Percentiles rank a stretch among this genome's conserved stretches.
These are phyloP conservation scores for Peniophora sp. DNA, from an alignment of 1,284 basidiomycete species.

Conservation along the genomic window DNA sequence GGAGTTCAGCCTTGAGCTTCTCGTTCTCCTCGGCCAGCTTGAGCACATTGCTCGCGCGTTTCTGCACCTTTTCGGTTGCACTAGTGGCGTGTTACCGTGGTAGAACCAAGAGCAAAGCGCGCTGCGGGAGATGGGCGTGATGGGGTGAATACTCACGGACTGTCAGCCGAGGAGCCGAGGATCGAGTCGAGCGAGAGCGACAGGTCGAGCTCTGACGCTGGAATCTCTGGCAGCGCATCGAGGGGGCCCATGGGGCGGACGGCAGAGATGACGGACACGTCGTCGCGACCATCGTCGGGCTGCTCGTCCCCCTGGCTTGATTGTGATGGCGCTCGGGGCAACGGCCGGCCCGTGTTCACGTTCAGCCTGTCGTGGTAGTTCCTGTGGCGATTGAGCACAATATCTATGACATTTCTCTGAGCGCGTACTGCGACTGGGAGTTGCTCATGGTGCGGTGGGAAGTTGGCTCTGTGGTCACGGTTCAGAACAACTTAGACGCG, in stretches of 20 bases:
- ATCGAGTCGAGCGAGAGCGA: conserved; percentile 42
- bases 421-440: too few relatives aligned
- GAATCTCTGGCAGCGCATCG: conserved; percentile 47
- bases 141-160: conserved; percentile 9
- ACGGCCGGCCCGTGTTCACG: background rate
- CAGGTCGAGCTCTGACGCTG: conserved; percentile 40
- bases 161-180: conserved; percentile 13
- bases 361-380: background rate
- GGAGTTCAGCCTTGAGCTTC: conserved; percentile 64
- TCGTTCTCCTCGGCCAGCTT: conserved; percentile 72
- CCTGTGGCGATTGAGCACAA: too few relatives aligned
- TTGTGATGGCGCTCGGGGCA: background rate
- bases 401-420: too few relatives aligned
- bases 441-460: too few relatives aligned
- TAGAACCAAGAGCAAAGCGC: conserved; percentile 2
- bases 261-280: conserved; percentile 1
- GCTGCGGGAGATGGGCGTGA: background rate
- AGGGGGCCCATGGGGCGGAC: conserved; percentile 14
- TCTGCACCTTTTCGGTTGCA: conserved; percentile 49
- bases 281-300: background rate
- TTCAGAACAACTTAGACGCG: too few relatives aligned
- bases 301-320: background rate
- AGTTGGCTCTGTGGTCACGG: too few relatives aligned
- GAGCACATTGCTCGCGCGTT: conserved; percentile 68
- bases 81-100: conserved; percentile 6